Percentiles rank a stretch among this genome's conserved stretches.
Evolutionary conservation across 2,329 filamentous ascomycete genomes (phyloP).

Genomic region (Coleophoma eucalyptorum): DNA sequence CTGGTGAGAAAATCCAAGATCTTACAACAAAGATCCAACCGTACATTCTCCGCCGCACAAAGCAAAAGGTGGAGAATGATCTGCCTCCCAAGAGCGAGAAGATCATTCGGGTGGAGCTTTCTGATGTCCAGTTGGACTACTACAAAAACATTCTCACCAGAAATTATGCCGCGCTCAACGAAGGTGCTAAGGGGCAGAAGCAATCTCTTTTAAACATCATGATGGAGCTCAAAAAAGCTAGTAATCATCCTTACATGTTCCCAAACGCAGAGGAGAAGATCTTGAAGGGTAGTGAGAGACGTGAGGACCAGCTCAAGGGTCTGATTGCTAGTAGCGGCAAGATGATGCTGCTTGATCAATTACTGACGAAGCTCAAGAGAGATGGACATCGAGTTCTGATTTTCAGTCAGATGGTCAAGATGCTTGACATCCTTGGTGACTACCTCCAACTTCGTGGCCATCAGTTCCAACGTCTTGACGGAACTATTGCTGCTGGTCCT

Average conservation of each 20-base stretch:
- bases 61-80: constrained; percentile 96
- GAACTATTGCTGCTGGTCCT: constrained; percentile 84
- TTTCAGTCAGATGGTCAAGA: constrained; percentile 99
- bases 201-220: constrained; percentile 96
- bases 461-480: constrained; percentile 90
- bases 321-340: constrained; percentile 97
- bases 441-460: constrained; percentile 93
- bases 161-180: constrained; percentile 91
- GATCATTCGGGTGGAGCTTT: constrained; percentile 95
- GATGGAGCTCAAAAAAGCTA: constrained; percentile 99
- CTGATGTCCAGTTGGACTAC: constrained; percentile 94
- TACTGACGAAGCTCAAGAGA: constrained; percentile 88
- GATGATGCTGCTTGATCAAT: constrained; percentile 97
- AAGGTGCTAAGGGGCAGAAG: constrained; percentile 86
- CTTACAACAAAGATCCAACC: constrained; percentile 86
- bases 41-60: constrained; percentile 92
- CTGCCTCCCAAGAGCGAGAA: constrained; percentile 97
- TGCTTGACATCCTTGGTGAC: constrained; percentile 93
- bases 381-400: constrained; percentile 95
- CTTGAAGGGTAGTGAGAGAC: constrained; percentile 71
- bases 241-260: constrained; percentile 98
- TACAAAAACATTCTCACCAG: constrained; percentile 98
- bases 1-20: constrained; percentile 81
- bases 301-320: constrained; percentile 87
- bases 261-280: constrained; percentile 89